A percentile compares a stretch with the other conserved stretches of the same genome.
These are phyloP conservation scores for Phaeosphaeria sp. DNA, from an alignment of 2,329 filamentous ascomycete species.

Conservation along the genomic window DNA sequence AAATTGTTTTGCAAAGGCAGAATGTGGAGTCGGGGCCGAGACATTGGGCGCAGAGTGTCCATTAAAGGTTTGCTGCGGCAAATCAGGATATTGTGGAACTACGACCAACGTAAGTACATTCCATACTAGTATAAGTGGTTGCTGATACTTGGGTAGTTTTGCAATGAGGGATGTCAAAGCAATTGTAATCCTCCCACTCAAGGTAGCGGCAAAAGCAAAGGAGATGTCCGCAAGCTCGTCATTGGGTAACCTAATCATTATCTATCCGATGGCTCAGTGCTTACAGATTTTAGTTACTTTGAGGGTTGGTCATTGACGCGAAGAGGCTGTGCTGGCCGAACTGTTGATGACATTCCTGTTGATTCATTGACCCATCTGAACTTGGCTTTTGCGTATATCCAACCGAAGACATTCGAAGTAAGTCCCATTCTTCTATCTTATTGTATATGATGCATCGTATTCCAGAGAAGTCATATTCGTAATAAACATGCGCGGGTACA, in stretches of 20 bases:
- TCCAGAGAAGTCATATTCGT: too few relatives aligned
- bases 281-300: conserved; percentile 2
- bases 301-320: conserved; percentile 3
- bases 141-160: background rate
- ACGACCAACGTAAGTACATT: too few relatives aligned
- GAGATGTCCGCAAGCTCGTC: conserved; percentile 2
- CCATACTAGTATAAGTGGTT: background rate
- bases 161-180: background rate
- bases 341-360: conserved; percentile 8
- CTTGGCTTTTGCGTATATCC: conserved; percentile 12
- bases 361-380: conserved; percentile 10
- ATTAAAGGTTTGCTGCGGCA: conserved; percentile 9
- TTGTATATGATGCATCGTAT: too few relatives aligned
- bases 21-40: conserved; percentile 8
- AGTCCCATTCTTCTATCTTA: too few relatives aligned
- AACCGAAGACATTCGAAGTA: conserved; percentile 5
- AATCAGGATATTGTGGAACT: conserved; percentile 3
- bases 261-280: background rate
- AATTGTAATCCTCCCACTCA: conserved; percentile 5
- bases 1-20: conserved; percentile 11
- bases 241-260: background rate
- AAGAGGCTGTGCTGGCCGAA: background rate
- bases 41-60: conserved; percentile 5
- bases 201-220: conserved; percentile 3
- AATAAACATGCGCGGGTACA: too few relatives aligned